These are phyloP conservation scores for Durotheca rogersii DNA, from an alignment of 495 filamentous ascomycete genomes.

Conservation along the genomic window DNA sequence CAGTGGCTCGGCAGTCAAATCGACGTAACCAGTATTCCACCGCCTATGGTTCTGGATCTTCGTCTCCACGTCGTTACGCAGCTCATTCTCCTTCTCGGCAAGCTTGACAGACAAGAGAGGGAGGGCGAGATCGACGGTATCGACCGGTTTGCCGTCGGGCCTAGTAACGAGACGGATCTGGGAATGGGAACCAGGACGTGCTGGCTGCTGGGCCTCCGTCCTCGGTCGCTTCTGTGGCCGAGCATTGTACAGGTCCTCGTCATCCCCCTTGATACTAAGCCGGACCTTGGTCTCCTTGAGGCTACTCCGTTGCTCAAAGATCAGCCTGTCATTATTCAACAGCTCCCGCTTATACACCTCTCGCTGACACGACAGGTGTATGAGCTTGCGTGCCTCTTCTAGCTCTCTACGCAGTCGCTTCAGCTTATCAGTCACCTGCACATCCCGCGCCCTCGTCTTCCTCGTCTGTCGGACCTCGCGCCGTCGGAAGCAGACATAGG, in stretches of 20 bases:
- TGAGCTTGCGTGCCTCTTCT: conserved; percentile 81
- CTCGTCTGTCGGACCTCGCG: conserved; percentile 91
- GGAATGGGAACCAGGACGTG: conserved; percentile 40
- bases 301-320: conserved; percentile 77
- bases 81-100: conserved; percentile 78
- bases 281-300: conserved; percentile 86
- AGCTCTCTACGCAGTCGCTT: conserved; percentile 88
- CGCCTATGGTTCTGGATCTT: conserved; percentile 79
- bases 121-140: conserved; percentile 73
- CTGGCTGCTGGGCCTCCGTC: conserved; percentile 32
- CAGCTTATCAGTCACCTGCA: conserved; percentile 90
- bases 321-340: conserved; percentile 65
- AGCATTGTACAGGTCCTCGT: conserved; percentile 92
- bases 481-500: conserved; percentile 96
- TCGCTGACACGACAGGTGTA: conserved; percentile 72
- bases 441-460: conserved; percentile 91
- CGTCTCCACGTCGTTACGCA: conserved; percentile 73
- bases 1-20: conserved; percentile 78
- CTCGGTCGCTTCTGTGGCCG: conserved; percentile 77
- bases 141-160: conserved; percentile 63
- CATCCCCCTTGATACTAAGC: conserved; percentile 84
- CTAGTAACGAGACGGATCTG: conserved; percentile 69
- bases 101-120: conserved; percentile 70
- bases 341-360: conserved; percentile 77
- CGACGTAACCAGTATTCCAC: conserved; percentile 83